Conservation (phyloP, 345 rosid species). For the Citropsis articulata region DNA sequence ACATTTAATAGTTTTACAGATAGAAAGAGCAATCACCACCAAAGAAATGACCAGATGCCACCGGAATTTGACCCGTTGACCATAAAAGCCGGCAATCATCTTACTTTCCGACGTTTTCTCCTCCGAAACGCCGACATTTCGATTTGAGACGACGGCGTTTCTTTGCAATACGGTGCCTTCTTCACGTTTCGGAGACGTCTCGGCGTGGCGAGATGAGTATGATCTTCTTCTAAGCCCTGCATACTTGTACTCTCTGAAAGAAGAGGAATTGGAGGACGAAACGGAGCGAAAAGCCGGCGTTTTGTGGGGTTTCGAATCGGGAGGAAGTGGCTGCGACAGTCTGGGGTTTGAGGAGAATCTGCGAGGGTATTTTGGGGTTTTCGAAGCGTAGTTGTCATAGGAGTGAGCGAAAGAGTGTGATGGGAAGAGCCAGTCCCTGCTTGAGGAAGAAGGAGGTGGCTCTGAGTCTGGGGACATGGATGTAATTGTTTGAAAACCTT, state of each 20-base stretch:
- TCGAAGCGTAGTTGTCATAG: slow-evolving; percentile 8
- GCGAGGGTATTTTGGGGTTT: slow-evolving; percentile 30
- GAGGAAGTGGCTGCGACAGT: slow-evolving; percentile 22
- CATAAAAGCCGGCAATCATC: slow-evolving; percentile 8
- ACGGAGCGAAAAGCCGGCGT: slow-evolving; percentile 22
- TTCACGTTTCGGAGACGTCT: slow-evolving; percentile 16
- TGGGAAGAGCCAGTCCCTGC: slow-evolving; percentile 72
- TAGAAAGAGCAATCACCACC: slow-evolving; percentile 34
- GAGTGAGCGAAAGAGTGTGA: slow-evolving; percentile 50
- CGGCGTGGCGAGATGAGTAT: slow-evolving; percentile 18
- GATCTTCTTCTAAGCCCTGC: slow-evolving; percentile 35
- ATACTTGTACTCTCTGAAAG: slow-evolving; percentile 23
- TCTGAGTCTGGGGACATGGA: slow-evolving; percentile 39
- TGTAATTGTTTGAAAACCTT: slow-evolving; percentile 5
- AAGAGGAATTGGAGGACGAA: slow-evolving; percentile 16
- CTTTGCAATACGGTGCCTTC: slow-evolving; percentile 13
- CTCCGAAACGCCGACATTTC: slow-evolving; percentile 10
- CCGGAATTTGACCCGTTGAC: slow-evolving; percentile 30
- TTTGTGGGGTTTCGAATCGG: slow-evolving; percentile 17
- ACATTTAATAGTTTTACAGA: not conserved
- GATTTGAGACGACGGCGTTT: slow-evolving; percentile 11
- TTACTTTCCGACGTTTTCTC: not conserved
- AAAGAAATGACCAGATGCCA: slow-evolving; percentile 42
- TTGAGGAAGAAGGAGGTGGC: slow-evolving; percentile 25
- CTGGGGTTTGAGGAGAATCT: slow-evolving; percentile 39